These are phyloP conservation scores for Penicillium hesseltinei DNA, from an alignment of 2,329 filamentous ascomycete species.

Conservation along the genomic window DNA sequence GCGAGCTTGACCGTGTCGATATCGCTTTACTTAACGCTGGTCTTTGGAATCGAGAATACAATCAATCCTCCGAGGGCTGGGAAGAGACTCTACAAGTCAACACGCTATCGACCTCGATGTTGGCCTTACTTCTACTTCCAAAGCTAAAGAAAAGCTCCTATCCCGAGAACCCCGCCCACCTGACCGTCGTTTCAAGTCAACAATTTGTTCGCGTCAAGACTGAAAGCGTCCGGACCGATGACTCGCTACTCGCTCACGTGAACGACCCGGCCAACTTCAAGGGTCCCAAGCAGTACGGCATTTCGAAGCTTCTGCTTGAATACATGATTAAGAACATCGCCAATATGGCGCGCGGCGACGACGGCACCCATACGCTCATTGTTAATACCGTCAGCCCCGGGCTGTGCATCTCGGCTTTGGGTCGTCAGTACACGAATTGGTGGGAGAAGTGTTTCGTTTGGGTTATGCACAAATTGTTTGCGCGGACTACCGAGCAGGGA, in stretches of 20 bases:
- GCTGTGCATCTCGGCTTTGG: slow-evolving; percentile 43
- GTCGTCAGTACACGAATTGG: slow-evolving; percentile 40
- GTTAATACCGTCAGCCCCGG: slow-evolving; percentile 49
- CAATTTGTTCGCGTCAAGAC: slow-evolving; percentile 36
- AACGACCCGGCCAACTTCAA: slow-evolving; percentile 32
- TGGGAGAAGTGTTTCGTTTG: slow-evolving; percentile 36
- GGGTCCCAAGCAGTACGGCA: slow-evolving; percentile 38
- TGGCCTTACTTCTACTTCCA: slow-evolving; percentile 54
- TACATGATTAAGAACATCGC: slow-evolving; percentile 43
- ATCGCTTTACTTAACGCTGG: slow-evolving; percentile 49
- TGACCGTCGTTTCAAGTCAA: slow-evolving; percentile 48
- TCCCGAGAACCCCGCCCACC: slow-evolving; percentile 34
- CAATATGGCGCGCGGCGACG: slow-evolving; percentile 26
- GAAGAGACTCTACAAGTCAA: slow-evolving; percentile 59
- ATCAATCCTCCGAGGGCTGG: slow-evolving; percentile 45
- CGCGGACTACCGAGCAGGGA: slow-evolving; percentile 45
- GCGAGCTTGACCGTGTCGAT: slow-evolving; percentile 42
- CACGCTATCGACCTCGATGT: slow-evolving; percentile 54
- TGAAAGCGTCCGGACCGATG: slow-evolving; percentile 31
- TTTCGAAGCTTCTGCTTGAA: slow-evolving; percentile 46
- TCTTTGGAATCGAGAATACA: slow-evolving; percentile 41
- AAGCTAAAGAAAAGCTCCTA: slow-evolving; percentile 42
- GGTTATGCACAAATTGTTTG: slow-evolving; percentile 40
- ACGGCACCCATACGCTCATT: slow-evolving; percentile 41
- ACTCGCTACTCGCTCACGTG: slow-evolving; percentile 35